A percentile compares a stretch with the other conserved stretches of the same genome.
Evolutionary conservation across 345 rosid genomes (phyloP).

Genomic region (Limnanthes douglasii): DNA sequence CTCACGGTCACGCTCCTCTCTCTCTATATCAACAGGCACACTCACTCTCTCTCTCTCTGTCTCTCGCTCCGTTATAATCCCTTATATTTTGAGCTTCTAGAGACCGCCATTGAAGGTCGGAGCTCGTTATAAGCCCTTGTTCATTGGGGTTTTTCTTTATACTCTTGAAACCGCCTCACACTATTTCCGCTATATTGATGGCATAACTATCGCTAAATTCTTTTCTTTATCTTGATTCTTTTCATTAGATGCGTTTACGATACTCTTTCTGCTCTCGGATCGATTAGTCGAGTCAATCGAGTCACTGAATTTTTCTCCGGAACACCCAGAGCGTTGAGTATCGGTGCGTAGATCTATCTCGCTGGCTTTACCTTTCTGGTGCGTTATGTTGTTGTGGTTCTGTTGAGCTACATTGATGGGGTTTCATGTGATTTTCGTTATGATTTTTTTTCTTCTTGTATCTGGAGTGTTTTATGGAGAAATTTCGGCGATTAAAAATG

Average conservation of each 20-base stretch:
- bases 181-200: too few relatives aligned
- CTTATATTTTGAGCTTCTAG: slow-evolving; percentile 10
- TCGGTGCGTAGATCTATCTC: slow-evolving; percentile 18
- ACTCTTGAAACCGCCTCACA: too few relatives aligned
- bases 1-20: slow-evolving; percentile 31
- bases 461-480: slow-evolving; percentile 3
- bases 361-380: slow-evolving; percentile 5
- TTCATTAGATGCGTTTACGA: too few relatives aligned
- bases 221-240: too few relatives aligned
- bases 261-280: too few relatives aligned
- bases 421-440: too few relatives aligned
- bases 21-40: slow-evolving; percentile 9
- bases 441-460: background rate
- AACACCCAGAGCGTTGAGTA: slow-evolving; percentile 6
- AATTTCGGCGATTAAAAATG: slow-evolving; percentile 1
- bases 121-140: too few relatives aligned
- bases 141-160: too few relatives aligned
- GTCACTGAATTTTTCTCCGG: slow-evolving; percentile 1
- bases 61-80: slow-evolving; percentile 1
- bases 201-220: too few relatives aligned
- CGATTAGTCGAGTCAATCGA: too few relatives aligned
- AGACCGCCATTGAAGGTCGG: slow-evolving; percentile 10
- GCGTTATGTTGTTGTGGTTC: slow-evolving; percentile 7
- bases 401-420: background rate
- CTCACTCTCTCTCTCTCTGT: slow-evolving; percentile 12